phyloP scores from a whole-genome alignment of 1,139 yeast species.

The Kurtzmaniella quercitrusa region DNA sequence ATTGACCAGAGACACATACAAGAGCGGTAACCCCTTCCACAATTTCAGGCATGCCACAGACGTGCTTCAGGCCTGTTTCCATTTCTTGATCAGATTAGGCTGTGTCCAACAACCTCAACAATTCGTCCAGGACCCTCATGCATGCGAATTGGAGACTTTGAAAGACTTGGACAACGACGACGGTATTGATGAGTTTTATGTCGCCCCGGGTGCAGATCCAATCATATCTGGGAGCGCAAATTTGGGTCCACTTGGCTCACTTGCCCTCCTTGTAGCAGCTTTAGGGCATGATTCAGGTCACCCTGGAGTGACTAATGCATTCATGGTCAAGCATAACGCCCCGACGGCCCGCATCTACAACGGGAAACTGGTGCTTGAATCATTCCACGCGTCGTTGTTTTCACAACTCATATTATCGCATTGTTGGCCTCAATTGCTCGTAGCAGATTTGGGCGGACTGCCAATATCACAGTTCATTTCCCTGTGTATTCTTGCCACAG shows the following conservation, averaged over 20 bases:
- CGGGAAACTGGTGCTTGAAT: constrained; percentile 72
- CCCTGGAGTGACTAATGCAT: constrained; percentile 87
- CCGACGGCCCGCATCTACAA: constrained; percentile 63
- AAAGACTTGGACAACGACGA: not conserved
- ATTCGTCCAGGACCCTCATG: constrained; percentile 25
- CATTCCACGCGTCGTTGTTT: constrained; percentile 76
- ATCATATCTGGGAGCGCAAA: constrained; percentile 9
- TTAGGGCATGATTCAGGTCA: constrained; percentile 96
- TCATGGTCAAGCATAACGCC: constrained; percentile 57
- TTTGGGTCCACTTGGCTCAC: constrained; percentile 44
- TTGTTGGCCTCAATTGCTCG: constrained; percentile 59
- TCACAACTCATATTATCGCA: constrained; percentile 49
- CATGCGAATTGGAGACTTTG: not conserved
- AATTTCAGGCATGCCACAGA: constrained; percentile 95
- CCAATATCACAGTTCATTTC: constrained; percentile 31
- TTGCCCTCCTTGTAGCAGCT: constrained; percentile 72
- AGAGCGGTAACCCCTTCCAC: constrained; percentile 85
- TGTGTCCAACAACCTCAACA: constrained; percentile 42
- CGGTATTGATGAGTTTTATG: not conserved
- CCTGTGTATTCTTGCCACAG: constrained; percentile 74
- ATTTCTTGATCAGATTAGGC: constrained; percentile 48
- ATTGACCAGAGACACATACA: constrained; percentile 70
- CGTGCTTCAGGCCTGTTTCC: constrained; percentile 86
- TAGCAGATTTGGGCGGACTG: constrained; percentile 16
- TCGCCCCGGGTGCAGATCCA: not conserved